Evolutionary conservation across 345 rosid species (phyloP).

Genomic region (Linum tenue): DNA sequence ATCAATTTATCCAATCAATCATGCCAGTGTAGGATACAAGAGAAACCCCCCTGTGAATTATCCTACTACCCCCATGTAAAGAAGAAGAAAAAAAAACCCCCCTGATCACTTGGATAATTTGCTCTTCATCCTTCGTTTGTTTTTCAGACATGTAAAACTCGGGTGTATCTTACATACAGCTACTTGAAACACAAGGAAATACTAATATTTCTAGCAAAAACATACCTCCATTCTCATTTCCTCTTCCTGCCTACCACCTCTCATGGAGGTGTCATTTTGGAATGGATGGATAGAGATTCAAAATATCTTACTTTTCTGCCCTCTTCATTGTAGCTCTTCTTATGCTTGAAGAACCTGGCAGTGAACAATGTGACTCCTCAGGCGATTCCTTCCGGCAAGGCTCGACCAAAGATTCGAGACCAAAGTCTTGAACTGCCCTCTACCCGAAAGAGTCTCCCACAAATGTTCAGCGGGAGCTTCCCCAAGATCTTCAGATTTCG

Average conservation of each 20-base stretch:
- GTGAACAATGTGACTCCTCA: constrained; percentile 64
- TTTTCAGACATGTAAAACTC: neutral
- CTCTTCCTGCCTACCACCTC: constrained; percentile 4
- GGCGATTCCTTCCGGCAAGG: constrained; percentile 55
- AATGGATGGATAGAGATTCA: constrained; percentile 5
- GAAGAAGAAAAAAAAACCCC: neutral
- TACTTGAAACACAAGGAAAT: constrained; percentile 6
- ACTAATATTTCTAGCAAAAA: constrained; percentile 10
- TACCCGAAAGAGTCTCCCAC: constrained; percentile 60
- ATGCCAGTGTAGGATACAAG: neutral
- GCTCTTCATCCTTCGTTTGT: constrained; percentile 8
- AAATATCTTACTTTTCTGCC: constrained; percentile 1
- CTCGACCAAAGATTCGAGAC: constrained; percentile 62
- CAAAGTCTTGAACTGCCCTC: constrained; percentile 57
- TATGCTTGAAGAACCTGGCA: constrained; percentile 70
- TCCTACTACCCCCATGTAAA: neutral
- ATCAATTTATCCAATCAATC: neutral
- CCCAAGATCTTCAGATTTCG: constrained; percentile 31
- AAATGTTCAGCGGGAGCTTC: constrained; percentile 44
- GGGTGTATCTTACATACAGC: constrained; percentile 15
- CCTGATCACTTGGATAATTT: constrained; percentile 12
- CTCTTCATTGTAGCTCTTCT: neutral
- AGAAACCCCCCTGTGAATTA: neutral
- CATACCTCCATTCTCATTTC: constrained; percentile 1
- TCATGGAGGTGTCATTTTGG: constrained; percentile 7